Base-by-base conservation (phyloP, 441 rosid species). In the Capsella rubella region DNA sequence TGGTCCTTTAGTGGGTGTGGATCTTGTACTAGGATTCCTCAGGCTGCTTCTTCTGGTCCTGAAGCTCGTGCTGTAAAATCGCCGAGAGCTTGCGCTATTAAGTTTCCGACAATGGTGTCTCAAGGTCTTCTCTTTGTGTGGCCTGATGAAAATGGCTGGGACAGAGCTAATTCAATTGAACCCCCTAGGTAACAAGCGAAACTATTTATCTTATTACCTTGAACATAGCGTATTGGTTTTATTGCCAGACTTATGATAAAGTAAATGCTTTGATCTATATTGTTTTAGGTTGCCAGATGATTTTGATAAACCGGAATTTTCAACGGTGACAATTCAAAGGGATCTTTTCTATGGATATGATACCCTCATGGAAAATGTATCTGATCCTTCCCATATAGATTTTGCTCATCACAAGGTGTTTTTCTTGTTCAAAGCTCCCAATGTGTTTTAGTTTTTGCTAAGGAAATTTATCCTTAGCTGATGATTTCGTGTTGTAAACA, bases 341-440 rank as follows among this genome's bases (percentile, higher is more conserved):
- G 99, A 95, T 85, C 84, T 95, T 65, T 89, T 87, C 73, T 92
- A 95, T 78, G 95, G 96, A 40, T 95, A 92, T 70, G 96, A 95
- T 81, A 95, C 97, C 64, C 93, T 95, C 37, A 89, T 92, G 98
- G 99, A 95, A 79, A 92, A 95, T 50, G 99, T 95, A 73, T 92
- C 99, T 51, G 97, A 95, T 85, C 99, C 99, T 73, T 90, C 98
- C 39, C 98, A 90, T 78, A 92, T 92, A 53, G 90, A 92, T 78
- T 90, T 92, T 76, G 97, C 98, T 62, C 97, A 90, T 87, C 99
- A 95, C 82, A 95, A 88, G 97, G 97, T 95, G 68, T 14, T 11
- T 25, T 4, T 45, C 54, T 64, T 32, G 65, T 39, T 10, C n/a
- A 45, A 32, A 53, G 14, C 14, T 27, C n/a, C 21, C 43, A 25